Evolutionary conservation across 2,329 filamentous ascomycete species (phyloP).

Genomic region (Rhinocladiella similis): DNA sequence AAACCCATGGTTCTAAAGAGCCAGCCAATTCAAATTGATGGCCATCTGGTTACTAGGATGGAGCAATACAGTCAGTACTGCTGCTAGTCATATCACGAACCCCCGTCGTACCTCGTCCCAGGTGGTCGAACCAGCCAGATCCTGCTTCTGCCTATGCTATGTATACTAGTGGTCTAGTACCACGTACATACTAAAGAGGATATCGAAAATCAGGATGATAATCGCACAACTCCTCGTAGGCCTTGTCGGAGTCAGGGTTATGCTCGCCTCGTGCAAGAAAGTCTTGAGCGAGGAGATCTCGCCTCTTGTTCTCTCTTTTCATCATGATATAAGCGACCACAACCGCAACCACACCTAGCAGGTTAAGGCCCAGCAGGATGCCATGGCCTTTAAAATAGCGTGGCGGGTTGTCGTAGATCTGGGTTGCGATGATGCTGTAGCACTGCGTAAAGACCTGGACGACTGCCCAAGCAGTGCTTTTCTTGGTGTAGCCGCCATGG

Average conservation of each 20-base stretch:
- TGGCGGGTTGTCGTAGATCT: slow-evolving; percentile 13
- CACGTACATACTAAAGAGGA: slow-evolving; percentile 1
- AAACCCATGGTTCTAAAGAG: too few species aligned
- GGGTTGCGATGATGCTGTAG: slow-evolving; percentile 14
- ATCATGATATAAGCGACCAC: slow-evolving; percentile 3
- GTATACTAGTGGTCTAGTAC: too few species aligned
- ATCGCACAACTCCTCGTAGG: slow-evolving; percentile 8
- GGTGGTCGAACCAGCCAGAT: too few species aligned
- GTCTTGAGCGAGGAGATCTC: not conserved
- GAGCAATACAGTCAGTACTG: too few species aligned
- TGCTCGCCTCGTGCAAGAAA: not conserved
- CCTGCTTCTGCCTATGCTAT: too few species aligned
- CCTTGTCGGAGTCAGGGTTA: slow-evolving; percentile 1
- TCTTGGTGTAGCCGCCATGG: slow-evolving; percentile 15
- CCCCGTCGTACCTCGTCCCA: too few species aligned
- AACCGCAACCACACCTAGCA: not conserved
- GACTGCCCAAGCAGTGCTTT: slow-evolving; percentile 12
- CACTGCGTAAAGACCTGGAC: slow-evolving; percentile 7
- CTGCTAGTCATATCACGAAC: too few species aligned
- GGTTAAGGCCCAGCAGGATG: slow-evolving; percentile 10
- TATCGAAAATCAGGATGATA: slow-evolving; percentile 10
- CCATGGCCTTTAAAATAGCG: slow-evolving; percentile 16
- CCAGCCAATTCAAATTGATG: too few species aligned
- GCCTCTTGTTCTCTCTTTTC: not conserved
- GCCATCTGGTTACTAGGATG: too few species aligned